Evolutionary conservation across 2,329 filamentous ascomycete species (phyloP).

Genomic region (Pseudofabraea citricarpa): DNA sequence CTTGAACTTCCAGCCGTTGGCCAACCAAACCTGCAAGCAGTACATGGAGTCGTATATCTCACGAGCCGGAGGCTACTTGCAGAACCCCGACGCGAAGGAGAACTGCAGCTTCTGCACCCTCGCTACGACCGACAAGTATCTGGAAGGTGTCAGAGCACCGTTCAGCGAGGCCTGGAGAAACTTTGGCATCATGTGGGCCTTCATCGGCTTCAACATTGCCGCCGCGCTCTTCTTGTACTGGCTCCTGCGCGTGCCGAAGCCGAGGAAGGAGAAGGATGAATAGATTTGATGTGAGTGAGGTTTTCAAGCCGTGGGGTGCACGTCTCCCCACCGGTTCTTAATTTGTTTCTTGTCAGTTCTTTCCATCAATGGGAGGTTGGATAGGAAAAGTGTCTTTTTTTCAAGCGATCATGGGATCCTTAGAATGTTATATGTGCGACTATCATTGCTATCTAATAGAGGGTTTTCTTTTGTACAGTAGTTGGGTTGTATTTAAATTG

Average conservation of each 20-base stretch:
- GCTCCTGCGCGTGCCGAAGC: slow-evolving; percentile 33
- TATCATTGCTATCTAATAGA: too few species aligned
- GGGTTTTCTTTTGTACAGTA: too few species aligned
- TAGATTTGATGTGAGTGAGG: too few species aligned
- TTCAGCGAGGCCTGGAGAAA: slow-evolving; percentile 63
- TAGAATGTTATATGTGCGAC: too few species aligned
- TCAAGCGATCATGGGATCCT: too few species aligned
- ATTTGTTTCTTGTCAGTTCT: too few species aligned
- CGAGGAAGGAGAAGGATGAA: too few species aligned
- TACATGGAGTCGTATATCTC: slow-evolving; percentile 52
- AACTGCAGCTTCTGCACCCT: slow-evolving; percentile 59
- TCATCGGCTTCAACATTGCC: slow-evolving; percentile 50
- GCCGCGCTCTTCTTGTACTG: slow-evolving; percentile 50
- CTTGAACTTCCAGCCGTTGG: slow-evolving; percentile 56
- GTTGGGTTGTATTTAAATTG: too few species aligned
- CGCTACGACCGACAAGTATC: slow-evolving; percentile 42
- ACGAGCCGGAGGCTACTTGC: slow-evolving; percentile 46
- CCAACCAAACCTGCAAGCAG: slow-evolving; percentile 48
- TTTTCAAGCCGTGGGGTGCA: too few species aligned
- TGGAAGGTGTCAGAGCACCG: slow-evolving; percentile 42
- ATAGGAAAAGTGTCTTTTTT: too few species aligned
- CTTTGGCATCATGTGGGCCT: slow-evolving; percentile 58
- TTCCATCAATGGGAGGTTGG: too few species aligned
- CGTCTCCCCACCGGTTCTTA: too few species aligned
- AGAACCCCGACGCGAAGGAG: slow-evolving; percentile 40